Base-by-base conservation (phyloP, 106 monocot genomes). In the Acanthochlamys bracteata region DNA sequence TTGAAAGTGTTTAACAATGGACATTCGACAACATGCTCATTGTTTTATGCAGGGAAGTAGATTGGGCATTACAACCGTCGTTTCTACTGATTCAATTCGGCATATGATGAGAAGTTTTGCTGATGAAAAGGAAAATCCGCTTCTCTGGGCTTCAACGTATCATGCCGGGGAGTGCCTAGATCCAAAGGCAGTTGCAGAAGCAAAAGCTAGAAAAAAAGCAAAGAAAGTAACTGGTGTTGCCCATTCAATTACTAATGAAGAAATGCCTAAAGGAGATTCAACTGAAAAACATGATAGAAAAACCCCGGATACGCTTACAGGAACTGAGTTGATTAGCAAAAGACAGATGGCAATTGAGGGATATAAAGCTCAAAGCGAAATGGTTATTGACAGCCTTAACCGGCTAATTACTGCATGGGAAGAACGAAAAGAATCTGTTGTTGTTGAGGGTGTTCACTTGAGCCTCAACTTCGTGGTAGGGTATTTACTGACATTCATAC, bases 381-480 rank as follows among this genome's bases (percentile, higher is more conserved):
- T 95, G 94, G 94, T 95, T 14, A 90, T 90, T 66, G 94, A 95
- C 60, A 90, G 90, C 55, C 82, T 95, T 62, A 90, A 95, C 57
- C 75, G 90, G 25, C 68, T 95, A 54, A 90, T 95, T 70, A 95
- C 90, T 75, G 79, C 94, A 23, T 95, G 94, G 94, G 94, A 95
- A 79, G 84, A 84, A 24, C 71, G 73, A 25, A 90, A 81, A 61
- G 86, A 95, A 70, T 95, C 94, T 33, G 94, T 87, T 64, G 82
- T 95, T 41, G 80, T 95, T 59, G 94, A 95, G 68, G 94, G 94
- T 49, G 94, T 90, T 39, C 94, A 95, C 62, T 61, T 95, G 53
- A 95, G 94, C 82, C 86, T 95, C 45, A 95, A 95, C 69, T 95
- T 95, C 74, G 94, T 90, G 86, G 94, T 95, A n/a, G 65, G 25